Evolutionary conservation across 2,329 filamentous ascomycete species (phyloP).

Genomic region (Colletotrichum costaricense): DNA sequence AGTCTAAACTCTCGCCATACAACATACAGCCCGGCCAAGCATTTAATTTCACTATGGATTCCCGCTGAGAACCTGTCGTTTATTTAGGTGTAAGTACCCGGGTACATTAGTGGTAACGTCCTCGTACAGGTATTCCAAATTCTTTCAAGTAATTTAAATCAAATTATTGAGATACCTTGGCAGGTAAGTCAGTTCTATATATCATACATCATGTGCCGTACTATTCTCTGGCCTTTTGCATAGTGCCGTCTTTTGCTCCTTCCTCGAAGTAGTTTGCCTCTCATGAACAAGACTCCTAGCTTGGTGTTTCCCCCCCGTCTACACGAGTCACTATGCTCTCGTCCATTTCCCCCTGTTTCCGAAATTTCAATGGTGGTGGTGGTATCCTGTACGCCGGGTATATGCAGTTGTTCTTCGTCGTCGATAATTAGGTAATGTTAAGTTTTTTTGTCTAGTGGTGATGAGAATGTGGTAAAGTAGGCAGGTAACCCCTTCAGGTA

Average conservation of each 20-base stretch:
- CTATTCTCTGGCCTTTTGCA: not conserved
- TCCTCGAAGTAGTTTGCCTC: not conserved
- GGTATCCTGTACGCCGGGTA: constrained; percentile 10
- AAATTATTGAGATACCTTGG: not conserved
- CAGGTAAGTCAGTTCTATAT: not conserved
- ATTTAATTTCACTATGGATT: too few species aligned
- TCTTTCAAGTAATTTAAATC: not conserved
- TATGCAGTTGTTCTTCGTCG: not conserved
- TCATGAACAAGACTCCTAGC: not conserved
- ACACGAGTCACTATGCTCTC: not conserved
- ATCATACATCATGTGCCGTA: constrained; percentile 4
- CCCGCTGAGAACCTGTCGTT: too few species aligned
- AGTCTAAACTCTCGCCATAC: too few species aligned
- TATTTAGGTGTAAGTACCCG: too few species aligned
- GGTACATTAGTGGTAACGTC: too few species aligned
- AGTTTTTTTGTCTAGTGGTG: not conserved
- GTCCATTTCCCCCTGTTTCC: not conserved
- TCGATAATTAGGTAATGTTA: not conserved
- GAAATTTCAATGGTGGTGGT: not conserved
- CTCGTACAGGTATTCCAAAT: too few species aligned
- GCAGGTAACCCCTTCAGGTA: not conserved
- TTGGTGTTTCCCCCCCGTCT: not conserved
- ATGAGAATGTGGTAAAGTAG: not conserved
- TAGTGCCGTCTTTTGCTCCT: not conserved
- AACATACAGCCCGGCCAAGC: too few species aligned